These are phyloP conservation scores for Talaromyces nanjingensis DNA, from an alignment of 495 filamentous ascomycete species.

Conservation along the genomic window DNA sequence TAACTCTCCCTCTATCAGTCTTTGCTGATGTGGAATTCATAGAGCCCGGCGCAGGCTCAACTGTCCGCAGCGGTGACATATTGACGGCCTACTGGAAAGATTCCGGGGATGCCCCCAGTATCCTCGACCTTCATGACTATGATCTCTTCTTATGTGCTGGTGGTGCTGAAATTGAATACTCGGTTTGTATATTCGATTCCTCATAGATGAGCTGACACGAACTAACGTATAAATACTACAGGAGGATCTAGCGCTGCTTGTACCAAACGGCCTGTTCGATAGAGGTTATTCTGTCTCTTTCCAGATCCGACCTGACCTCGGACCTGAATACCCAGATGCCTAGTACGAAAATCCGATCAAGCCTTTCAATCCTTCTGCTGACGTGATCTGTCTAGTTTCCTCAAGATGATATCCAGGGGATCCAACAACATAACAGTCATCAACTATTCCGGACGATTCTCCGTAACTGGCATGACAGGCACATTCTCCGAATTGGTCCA, in stretches of 20 bases:
- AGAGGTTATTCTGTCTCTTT: constrained; percentile 46
- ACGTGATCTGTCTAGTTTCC: constrained; percentile 43
- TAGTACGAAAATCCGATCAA: constrained; percentile 42
- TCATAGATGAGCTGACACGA: neutral
- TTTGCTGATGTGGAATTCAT: constrained; percentile 53
- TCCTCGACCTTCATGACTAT: constrained; percentile 49
- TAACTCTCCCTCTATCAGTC: constrained; percentile 33
- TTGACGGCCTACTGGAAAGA: constrained; percentile 55
- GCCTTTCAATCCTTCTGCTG: neutral
- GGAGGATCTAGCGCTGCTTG: constrained; percentile 38
- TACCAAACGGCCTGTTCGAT: constrained; percentile 34
- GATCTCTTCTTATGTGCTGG: constrained; percentile 58
- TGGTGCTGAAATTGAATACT: constrained; percentile 43
- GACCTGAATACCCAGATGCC: constrained; percentile 48
- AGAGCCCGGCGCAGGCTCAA: constrained; percentile 40
- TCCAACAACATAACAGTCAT: constrained; percentile 42
- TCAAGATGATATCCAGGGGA: constrained; percentile 53
- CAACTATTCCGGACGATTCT: constrained; percentile 60
- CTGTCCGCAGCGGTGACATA: constrained; percentile 38
- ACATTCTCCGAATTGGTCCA: constrained; percentile 42
- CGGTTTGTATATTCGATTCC: constrained; percentile 22
- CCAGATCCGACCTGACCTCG: constrained; percentile 38
- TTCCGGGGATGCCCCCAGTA: constrained; percentile 37
- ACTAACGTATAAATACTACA: constrained; percentile 12
- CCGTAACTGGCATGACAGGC: constrained; percentile 61